phyloP scores from a whole-genome alignment of 768 basidiomycete genomes.

The Pisolithus albus region DNA sequence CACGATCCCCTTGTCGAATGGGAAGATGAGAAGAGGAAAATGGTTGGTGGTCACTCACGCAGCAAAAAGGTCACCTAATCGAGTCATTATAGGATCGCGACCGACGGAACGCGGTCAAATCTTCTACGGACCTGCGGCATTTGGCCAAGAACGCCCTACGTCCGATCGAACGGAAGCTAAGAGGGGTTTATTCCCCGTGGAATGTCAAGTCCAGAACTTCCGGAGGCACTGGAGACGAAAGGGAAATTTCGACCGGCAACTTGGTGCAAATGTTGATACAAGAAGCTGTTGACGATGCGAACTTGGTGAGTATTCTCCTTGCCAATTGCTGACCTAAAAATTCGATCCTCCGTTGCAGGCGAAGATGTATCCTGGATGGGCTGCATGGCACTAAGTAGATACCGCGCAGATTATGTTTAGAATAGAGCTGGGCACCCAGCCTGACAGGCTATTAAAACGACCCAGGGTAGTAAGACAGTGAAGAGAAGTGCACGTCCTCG shows the following conservation, averaged over 20 bases:
- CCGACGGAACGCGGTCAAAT: slow-evolving; percentile 39
- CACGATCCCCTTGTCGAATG: slow-evolving; percentile 97
- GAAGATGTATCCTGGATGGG: slow-evolving; percentile 91
- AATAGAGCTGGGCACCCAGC: not conserved
- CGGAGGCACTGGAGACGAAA: slow-evolving; percentile 26
- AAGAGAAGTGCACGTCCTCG: not conserved
- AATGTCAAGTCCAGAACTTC: slow-evolving; percentile 34
- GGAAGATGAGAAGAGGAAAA: slow-evolving; percentile 73
- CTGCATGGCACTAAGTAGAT: slow-evolving; percentile 56
- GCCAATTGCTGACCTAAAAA: not conserved
- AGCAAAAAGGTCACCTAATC: not conserved
- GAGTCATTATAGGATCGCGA: slow-evolving; percentile 37
- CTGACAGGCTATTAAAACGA: not conserved
- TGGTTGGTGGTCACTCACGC: slow-evolving; percentile 31
- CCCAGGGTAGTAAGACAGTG: not conserved
- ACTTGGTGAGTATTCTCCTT: slow-evolving; percentile 47
- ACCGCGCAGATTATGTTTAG: not conserved
- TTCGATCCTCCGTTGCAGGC: slow-evolving; percentile 39
- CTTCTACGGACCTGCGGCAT: slow-evolving; percentile 49
- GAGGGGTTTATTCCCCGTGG: slow-evolving; percentile 55
- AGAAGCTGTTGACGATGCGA: slow-evolving; percentile 68
- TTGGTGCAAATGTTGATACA: slow-evolving; percentile 89
- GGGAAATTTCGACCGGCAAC: slow-evolving; percentile 66
- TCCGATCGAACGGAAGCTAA: slow-evolving; percentile 80
- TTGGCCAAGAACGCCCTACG: slow-evolving; percentile 72